A percentile compares a stretch with the other conserved stretches of the same genome.
phyloP scores from a whole-genome alignment of 129 eudicot species.

The Flaveria sonorensis region DNA sequence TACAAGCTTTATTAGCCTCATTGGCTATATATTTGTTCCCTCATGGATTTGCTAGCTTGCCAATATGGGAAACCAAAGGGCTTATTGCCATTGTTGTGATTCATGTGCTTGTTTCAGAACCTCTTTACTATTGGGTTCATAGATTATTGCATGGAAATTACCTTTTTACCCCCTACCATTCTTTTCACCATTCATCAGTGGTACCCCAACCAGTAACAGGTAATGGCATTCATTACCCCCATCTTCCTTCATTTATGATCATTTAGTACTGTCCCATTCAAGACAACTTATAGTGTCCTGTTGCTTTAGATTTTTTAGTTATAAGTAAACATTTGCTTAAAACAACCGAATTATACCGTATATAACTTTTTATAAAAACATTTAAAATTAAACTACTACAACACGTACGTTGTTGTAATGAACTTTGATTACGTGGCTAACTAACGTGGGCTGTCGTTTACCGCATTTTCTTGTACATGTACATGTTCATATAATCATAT shows the following conservation, averaged over 20 bases:
- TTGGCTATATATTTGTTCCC: slow-evolving; percentile 41
- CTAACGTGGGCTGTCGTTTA: neutral
- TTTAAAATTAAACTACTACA: neutral
- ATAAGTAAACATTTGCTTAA: no score
- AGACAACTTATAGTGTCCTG: neutral
- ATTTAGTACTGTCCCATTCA: slow-evolving; percentile 21
- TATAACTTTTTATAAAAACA: neutral
- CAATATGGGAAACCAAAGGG: slow-evolving; percentile 61
- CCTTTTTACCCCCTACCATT: slow-evolving; percentile 63
- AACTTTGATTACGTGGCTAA: no score
- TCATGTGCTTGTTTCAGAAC: slow-evolving; percentile 76
- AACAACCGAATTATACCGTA: no score
- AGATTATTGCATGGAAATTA: slow-evolving; percentile 54
- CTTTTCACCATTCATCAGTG: slow-evolving; percentile 74
- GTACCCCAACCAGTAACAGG: slow-evolving; percentile 84
- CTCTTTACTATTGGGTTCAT: slow-evolving; percentile 63
- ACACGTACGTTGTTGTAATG: no score
- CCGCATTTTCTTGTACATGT: neutral
- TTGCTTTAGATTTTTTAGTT: no score
- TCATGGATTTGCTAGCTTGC: slow-evolving; percentile 33
- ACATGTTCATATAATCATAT: neutral
- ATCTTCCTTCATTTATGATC: slow-evolving; percentile 34
- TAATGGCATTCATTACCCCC: slow-evolving; percentile 29
- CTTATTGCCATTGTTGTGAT: slow-evolving; percentile 39
- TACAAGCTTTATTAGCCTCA: slow-evolving; percentile 57